These are phyloP conservation scores for Penicillium sp. DNA, from an alignment of 2,329 filamentous ascomycete genomes.

Conservation along the genomic window DNA sequence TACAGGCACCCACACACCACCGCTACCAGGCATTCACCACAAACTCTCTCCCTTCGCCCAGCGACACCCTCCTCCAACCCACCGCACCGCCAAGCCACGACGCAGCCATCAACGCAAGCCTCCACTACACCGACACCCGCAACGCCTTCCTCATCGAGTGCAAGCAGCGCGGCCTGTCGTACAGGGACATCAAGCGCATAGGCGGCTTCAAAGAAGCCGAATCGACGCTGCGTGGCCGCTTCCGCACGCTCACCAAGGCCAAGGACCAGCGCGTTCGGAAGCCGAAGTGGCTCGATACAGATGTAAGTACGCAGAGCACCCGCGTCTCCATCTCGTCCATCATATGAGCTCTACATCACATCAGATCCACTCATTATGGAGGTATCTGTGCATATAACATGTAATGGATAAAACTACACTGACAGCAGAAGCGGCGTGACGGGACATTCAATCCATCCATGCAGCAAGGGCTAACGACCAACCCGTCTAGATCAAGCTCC, in stretches of 20 bases:
- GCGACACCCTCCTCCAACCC: background rate
- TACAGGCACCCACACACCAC: background rate
- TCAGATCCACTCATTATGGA: too few species aligned
- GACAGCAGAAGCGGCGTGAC: too few species aligned
- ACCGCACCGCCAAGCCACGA: background rate
- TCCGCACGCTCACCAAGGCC: constrained; percentile 46
- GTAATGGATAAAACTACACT: too few species aligned
- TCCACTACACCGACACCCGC: constrained; percentile 24
- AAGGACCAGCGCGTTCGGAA: constrained; percentile 48
- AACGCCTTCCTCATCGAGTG: constrained; percentile 43
- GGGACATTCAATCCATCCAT: too few species aligned
- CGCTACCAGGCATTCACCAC: background rate
- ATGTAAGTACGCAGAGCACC: constrained; percentile 39
- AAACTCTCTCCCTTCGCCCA: background rate
- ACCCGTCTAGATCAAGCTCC: constrained; percentile 37
- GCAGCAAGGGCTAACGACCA: too few species aligned
- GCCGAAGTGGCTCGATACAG: constrained; percentile 43
- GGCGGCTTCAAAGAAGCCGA: constrained; percentile 47
- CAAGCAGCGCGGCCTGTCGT: constrained; percentile 44
- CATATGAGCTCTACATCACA: too few species aligned
- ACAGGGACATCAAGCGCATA: constrained; percentile 47
- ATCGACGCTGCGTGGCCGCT: constrained; percentile 49
- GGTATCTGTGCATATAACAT: too few species aligned
- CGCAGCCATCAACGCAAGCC: constrained; percentile 3
- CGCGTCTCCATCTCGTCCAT: background rate